Evolutionary conservation across 2,329 filamentous ascomycete species (phyloP).

Genomic region (Trichoderma simmonsii): DNA sequence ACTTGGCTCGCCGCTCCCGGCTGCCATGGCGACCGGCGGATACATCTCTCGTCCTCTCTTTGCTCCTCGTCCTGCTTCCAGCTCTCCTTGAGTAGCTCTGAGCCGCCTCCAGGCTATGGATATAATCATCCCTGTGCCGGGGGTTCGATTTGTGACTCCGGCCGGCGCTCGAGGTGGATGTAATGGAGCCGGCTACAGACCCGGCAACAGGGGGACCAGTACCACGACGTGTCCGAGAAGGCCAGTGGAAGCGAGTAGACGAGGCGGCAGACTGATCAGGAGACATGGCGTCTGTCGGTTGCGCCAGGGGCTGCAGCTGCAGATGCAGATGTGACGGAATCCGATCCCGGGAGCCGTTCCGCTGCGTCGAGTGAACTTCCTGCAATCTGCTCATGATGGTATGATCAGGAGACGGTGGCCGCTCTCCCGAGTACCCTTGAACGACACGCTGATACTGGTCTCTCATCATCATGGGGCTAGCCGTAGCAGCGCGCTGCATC

Average conservation of each 20-base stretch:
- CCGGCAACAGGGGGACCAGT: constrained; percentile 52
- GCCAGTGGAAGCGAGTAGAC: constrained; percentile 55
- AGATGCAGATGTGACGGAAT: constrained; percentile 70
- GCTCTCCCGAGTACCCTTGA: constrained; percentile 30
- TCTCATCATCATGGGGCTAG: constrained; percentile 63
- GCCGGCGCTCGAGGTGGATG: constrained; percentile 52
- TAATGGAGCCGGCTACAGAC: constrained; percentile 56
- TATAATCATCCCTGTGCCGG: constrained; percentile 76
- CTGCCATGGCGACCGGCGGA: constrained; percentile 46
- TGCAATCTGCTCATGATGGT: constrained; percentile 59
- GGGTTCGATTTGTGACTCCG: constrained; percentile 49
- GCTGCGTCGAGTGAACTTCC: constrained; percentile 54
- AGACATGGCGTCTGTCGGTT: constrained; percentile 53
- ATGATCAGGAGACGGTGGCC: constrained; percentile 62
- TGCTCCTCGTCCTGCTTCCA: constrained; percentile 54
- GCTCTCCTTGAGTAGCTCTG: constrained; percentile 57
- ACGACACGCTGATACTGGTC: constrained; percentile 41
- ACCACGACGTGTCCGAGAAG: constrained; percentile 47
- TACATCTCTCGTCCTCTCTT: constrained; percentile 43
- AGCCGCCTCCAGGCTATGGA: constrained; percentile 79
- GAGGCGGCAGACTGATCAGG: constrained; percentile 55
- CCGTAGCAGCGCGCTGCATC: constrained; percentile 63
- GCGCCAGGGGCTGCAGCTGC: constrained; percentile 56
- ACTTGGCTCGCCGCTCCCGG: constrained; percentile 49
- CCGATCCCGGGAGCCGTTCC: constrained; percentile 71